Percentiles rank a stretch among this genome's conserved stretches.
Conservation (phyloP, 2,329 filamentous ascomycete genomes). For the Calonectria hawksworthii region DNA sequence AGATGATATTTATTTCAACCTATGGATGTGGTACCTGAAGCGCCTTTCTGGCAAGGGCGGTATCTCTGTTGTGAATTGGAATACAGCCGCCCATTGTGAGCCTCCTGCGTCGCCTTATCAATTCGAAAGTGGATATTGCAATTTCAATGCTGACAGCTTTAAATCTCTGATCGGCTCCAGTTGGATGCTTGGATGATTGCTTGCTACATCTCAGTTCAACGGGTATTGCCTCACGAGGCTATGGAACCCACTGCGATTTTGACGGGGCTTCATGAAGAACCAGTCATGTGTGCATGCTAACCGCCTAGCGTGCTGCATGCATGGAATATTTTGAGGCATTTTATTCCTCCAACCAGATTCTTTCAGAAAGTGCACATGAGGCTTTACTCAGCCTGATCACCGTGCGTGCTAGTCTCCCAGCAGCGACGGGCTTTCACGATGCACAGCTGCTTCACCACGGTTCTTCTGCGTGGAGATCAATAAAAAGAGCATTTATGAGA, state of each 20-base stretch:
- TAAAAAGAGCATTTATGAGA: not conserved
- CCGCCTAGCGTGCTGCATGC: not conserved
- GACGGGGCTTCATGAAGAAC: not conserved
- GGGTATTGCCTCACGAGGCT: not conserved
- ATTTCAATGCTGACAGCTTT: not conserved
- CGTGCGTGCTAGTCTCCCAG: not conserved
- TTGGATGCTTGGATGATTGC: not conserved
- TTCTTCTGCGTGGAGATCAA: not conserved
- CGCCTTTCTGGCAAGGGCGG: not conserved
- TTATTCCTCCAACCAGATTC: not conserved
- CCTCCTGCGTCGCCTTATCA: not conserved
- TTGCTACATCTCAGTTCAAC: not conserved
- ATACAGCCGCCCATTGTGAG: not conserved
- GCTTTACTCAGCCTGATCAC: not conserved
- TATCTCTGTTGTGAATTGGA: not conserved
- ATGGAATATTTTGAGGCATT: not conserved
- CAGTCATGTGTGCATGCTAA: not conserved
- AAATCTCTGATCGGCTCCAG: not conserved
- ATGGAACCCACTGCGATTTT: not conserved
- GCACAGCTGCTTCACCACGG: not conserved
- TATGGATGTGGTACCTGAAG: not conserved
- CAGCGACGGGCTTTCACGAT: not conserved
- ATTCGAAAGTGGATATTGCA: not conserved
- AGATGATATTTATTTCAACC: not conserved
- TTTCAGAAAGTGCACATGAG: not conserved